Evolutionary conservation across 1,139 yeast genomes (phyloP), one percentile per base, ranked within the genome.

Genomic region (Blastobotrys buckinghamii): DNA sequence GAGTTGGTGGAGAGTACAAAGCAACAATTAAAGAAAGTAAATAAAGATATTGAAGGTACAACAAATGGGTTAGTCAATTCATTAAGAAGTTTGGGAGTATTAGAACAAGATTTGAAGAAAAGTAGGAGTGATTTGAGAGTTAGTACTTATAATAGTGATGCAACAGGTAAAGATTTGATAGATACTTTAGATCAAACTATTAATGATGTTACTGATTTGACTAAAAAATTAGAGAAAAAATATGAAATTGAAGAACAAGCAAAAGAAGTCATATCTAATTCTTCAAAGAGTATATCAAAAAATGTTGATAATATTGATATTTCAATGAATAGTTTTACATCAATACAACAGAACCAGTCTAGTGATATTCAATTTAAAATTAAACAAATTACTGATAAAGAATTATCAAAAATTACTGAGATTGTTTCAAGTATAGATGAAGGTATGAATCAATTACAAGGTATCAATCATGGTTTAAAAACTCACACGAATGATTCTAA

Each of bases 1-100:
- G 71, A 67, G 34, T 56, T 59, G 36, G 55, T 59, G 7, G 70
- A 68, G 34, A 44, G 53, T 15, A 55, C 59, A 17, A 56, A 56
- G 50, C 52, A 51, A n/a, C 59, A 59, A 26, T 55, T 62, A 13
- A 44, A 57, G 2, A 58, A 59, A 3, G 59, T 62, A 9, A 60
- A 59, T 43, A 55, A 51, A 39, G 62, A 62, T 27, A 57, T 66
- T 8, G 62, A 63, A 32, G 39, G 53, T 15, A 52, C 61, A 4
- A 37, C 51, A 2, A 40, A 36, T 9, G 54, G 51, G 24, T 53
- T 56, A 15, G 40, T 47, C 13, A 49, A 53, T 44, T 54, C 57
- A 19, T 48, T 45, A 39, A 15, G 47, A n/a, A 49, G 55, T 34
- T 56, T 61, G 19, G 50, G 48, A 26, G 50, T 51, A 10, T 55